Conservation (phyloP, 2,329 filamentous ascomycete genomes). For the Talaromyces sp. region DNA sequence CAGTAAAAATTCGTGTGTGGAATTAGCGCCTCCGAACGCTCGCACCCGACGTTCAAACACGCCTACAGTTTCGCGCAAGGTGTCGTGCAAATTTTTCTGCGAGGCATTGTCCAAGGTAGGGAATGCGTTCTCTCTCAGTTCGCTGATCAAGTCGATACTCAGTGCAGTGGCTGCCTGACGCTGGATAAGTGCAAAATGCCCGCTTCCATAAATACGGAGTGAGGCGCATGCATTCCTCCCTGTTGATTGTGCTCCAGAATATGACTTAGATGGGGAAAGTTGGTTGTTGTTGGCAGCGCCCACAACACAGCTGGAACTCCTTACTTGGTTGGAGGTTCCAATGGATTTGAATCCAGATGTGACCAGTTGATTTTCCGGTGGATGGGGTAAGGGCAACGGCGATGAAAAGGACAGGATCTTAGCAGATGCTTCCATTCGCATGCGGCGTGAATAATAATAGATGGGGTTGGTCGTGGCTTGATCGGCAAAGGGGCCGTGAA, state of each 20-base stretch:
- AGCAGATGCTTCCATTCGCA: not conserved
- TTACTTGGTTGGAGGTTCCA: not conserved
- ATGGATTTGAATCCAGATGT: not conserved
- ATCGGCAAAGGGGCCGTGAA: not conserved
- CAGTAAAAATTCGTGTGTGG: not conserved
- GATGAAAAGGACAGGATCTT: not conserved
- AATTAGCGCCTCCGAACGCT: not conserved
- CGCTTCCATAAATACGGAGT: not conserved
- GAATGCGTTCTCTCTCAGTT: not conserved
- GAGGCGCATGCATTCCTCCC: not conserved
- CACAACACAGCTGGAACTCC: not conserved
- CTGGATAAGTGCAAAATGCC: not conserved
- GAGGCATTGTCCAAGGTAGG: not conserved
- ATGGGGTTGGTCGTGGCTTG: not conserved
- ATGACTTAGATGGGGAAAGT: not conserved
- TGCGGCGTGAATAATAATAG: not conserved
- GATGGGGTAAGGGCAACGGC: not conserved
- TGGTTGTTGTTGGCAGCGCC: not conserved
- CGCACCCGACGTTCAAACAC: not conserved
- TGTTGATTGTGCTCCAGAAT: not conserved
- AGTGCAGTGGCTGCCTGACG: not conserved
- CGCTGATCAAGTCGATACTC: not conserved
- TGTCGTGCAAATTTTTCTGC: not conserved
- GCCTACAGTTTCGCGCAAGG: not conserved
- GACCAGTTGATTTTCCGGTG: not conserved